Conservation (phyloP, 257 asterid genomes). For the Solanum bukasovii region DNA sequence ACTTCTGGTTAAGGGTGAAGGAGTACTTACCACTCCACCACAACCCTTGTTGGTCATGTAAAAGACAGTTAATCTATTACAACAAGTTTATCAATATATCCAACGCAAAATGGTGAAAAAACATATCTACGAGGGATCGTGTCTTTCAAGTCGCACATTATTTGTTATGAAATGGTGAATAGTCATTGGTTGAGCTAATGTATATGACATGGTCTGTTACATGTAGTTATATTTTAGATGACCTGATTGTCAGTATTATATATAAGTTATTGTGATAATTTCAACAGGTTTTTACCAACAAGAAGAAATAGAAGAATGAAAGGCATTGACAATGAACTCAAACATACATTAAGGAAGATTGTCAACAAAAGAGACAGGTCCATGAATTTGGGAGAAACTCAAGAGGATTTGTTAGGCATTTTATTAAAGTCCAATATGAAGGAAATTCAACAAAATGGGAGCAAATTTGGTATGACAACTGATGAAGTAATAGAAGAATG, state of each 20-base stretch:
- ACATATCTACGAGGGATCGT: too few species aligned
- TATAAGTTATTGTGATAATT: too few species aligned
- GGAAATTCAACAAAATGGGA: slow-evolving; percentile 28
- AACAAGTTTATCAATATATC: background rate
- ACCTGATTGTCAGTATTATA: background rate
- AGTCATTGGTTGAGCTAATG: too few species aligned
- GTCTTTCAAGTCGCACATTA: too few species aligned
- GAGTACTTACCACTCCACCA: background rate
- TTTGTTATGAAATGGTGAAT: too few species aligned
- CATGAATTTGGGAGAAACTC: slow-evolving; percentile 10
- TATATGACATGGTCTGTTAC: rapidly evolving
- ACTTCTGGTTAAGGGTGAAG: too few species aligned
- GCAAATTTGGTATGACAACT: slow-evolving; percentile 27
- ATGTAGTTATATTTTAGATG: background rate
- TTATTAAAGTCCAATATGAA: slow-evolving; percentile 24
- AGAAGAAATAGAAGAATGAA: slow-evolving; percentile 36
- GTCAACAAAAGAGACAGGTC: slow-evolving; percentile 12
- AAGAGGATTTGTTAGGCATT: slow-evolving; percentile 19
- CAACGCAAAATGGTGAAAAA: too few species aligned
- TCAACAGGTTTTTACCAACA: slow-evolving; percentile 14
- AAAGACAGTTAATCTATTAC: too few species aligned
- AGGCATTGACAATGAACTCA: slow-evolving; percentile 16
- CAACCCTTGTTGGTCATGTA: background rate
- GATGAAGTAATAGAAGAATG: slow-evolving; percentile 54
- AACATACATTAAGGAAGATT: slow-evolving; percentile 13